These are phyloP conservation scores for Artemisia princeps DNA, from an alignment of 140 eudicot genomes.

Conservation along the genomic window DNA sequence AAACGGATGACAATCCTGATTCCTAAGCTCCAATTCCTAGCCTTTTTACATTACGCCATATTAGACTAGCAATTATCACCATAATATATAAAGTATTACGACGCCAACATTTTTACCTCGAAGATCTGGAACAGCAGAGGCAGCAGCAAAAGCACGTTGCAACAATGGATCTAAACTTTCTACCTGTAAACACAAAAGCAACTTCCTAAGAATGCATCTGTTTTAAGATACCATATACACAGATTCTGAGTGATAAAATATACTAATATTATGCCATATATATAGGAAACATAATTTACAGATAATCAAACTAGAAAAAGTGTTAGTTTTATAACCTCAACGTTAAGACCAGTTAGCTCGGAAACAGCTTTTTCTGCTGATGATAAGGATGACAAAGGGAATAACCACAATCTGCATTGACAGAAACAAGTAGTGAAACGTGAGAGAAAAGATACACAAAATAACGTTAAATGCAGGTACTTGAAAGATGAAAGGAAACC, in stretches of 20 bases:
- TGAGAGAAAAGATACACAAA: not conserved
- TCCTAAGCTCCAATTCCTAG: not conserved
- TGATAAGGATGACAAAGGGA: conserved; percentile 63
- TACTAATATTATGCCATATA: not conserved
- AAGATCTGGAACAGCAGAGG: conserved; percentile 73
- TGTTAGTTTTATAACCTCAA: conserved; percentile 47
- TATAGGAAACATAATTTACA: conserved; percentile 16
- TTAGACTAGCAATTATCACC: conserved; percentile 3
- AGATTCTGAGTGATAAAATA: not conserved
- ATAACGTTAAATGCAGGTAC: conserved; percentile 6
- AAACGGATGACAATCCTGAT: not conserved
- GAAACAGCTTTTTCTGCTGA: conserved; percentile 58
- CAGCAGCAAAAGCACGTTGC: conserved; percentile 84
- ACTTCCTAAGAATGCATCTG: not conserved
- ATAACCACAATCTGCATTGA: conserved; percentile 80
- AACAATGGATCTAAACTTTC: conserved; percentile 81
- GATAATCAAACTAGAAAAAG: not conserved
- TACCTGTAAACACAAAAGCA: conserved; percentile 32
- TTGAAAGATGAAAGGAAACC: conserved; percentile 34
- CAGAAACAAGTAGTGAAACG: not conserved
- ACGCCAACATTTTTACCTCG: conserved; percentile 47
- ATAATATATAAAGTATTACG: conserved; percentile 16
- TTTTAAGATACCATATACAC: too few relatives aligned
- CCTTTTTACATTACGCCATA: conserved; percentile 7
- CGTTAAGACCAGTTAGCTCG: conserved; percentile 36